These are phyloP conservation scores for Naganishia kalamii DNA, from an alignment of 768 basidiomycete genomes.

Conservation along the genomic window DNA sequence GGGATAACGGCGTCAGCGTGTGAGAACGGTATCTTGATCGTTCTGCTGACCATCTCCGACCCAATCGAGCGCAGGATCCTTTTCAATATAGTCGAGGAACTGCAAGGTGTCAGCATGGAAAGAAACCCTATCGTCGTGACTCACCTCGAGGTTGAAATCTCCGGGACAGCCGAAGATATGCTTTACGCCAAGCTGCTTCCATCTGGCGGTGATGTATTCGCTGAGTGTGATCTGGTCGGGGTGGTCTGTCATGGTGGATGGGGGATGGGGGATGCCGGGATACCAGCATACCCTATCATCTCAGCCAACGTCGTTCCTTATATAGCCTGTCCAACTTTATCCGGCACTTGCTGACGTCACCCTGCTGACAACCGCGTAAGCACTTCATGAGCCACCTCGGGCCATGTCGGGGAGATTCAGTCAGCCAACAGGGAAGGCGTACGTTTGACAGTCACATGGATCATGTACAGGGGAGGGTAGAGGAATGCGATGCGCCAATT, in stretches of 20 bases:
- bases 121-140: not conserved
- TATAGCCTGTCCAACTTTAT: too few species aligned
- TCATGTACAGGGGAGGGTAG: too few species aligned
- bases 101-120: not conserved
- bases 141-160: constrained; percentile 62
- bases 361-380: too few species aligned
- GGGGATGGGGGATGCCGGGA: not conserved
- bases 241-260: constrained; percentile 13
- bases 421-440: too few species aligned
- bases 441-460: too few species aligned
- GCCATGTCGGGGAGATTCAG: too few species aligned
- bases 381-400: too few species aligned
- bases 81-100: constrained; percentile 67
- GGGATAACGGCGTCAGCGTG: not conserved
- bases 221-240: constrained; percentile 41
- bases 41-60: constrained; percentile 57
- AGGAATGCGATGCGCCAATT: too few species aligned
- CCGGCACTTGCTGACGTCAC: too few species aligned
- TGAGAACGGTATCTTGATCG: constrained; percentile 10
- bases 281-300: not conserved
- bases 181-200: constrained; percentile 50
- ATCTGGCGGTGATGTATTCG: constrained; percentile 42
- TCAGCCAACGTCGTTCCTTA: too few species aligned
- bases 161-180: constrained; percentile 78
- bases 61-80: constrained; percentile 71